These are phyloP conservation scores for Monosporascus sp. DNA, from an alignment of 2,329 filamentous ascomycete species.

Conservation along the genomic window DNA sequence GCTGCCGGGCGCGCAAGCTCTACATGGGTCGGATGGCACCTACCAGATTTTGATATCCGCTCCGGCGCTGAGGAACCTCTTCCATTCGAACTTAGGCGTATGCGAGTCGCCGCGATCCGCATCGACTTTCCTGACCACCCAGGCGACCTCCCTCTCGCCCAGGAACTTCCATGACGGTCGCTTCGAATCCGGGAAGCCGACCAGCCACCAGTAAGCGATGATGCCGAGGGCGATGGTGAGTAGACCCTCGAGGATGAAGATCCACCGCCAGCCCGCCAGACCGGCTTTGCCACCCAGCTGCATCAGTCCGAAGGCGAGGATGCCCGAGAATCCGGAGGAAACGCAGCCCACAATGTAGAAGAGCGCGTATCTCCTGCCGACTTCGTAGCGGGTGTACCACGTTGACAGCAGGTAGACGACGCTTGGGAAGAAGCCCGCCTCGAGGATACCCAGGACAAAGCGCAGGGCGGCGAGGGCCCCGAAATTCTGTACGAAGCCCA, in stretches of 20 bases:
- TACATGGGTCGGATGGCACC: background rate
- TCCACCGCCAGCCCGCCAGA: slow-evolving; percentile 62
- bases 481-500: slow-evolving; percentile 57
- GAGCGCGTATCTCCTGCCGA: slow-evolving; percentile 63
- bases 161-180: slow-evolving; percentile 36
- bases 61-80: slow-evolving; percentile 31
- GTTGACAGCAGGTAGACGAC: slow-evolving; percentile 67
- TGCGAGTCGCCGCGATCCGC: slow-evolving; percentile 42
- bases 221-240: slow-evolving; percentile 46
- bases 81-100: slow-evolving; percentile 39
- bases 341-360: slow-evolving; percentile 68
- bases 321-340: slow-evolving; percentile 61
- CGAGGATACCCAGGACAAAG: slow-evolving; percentile 57
- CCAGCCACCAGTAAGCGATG: slow-evolving; percentile 37
- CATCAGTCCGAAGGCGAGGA: slow-evolving; percentile 67
- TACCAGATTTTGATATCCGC: slow-evolving; percentile 41
- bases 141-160: slow-evolving; percentile 31
- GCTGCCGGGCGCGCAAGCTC: no score
- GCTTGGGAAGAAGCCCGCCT: slow-evolving; percentile 68
- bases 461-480: slow-evolving; percentile 49
- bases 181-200: slow-evolving; percentile 45
- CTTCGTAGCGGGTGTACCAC: slow-evolving; percentile 67
- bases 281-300: slow-evolving; percentile 54
- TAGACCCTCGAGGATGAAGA: slow-evolving; percentile 54
- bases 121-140: slow-evolving; percentile 35